A percentile compares a stretch with the other conserved stretches of the same genome.
Evolutionary conservation across 2,329 filamentous ascomycete genomes (phyloP).

Genomic region (Albifimbria verrucaria): DNA sequence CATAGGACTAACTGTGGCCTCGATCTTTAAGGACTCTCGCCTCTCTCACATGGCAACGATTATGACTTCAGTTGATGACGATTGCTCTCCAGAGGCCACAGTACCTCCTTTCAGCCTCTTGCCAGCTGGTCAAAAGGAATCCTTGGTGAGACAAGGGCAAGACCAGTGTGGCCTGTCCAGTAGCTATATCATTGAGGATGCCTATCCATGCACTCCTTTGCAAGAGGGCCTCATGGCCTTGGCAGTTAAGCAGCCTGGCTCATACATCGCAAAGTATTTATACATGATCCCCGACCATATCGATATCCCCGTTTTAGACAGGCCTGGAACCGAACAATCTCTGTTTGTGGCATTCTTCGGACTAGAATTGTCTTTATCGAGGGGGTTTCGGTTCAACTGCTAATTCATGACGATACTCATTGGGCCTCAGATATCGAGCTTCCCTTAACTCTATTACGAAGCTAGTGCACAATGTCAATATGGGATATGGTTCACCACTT

Average conservation of each 20-base stretch:
- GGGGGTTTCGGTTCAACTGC: neutral
- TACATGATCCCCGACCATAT: neutral
- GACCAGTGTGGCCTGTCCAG: neutral
- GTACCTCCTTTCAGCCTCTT: neutral
- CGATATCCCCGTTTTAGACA: neutral
- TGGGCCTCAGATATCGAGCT: neutral
- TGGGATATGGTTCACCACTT: slow-evolving; percentile 1
- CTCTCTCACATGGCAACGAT: slow-evolving; percentile 38
- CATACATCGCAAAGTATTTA: slow-evolving; percentile 1
- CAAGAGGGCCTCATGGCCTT: slow-evolving; percentile 4
- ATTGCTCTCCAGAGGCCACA: neutral
- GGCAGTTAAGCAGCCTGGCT: neutral
- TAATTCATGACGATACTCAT: neutral
- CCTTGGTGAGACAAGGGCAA: neutral
- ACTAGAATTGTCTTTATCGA: slow-evolving; percentile 1
- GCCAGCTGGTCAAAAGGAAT: neutral
- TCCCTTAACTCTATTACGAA: neutral
- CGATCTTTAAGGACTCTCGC: slow-evolving; percentile 36
- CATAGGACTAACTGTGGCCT: slow-evolving; percentile 35
- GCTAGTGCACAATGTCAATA: neutral
- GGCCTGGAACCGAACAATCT: neutral
- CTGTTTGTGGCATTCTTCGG: neutral
- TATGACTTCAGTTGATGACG: too few species aligned
- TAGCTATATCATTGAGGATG: neutral
- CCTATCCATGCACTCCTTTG: slow-evolving; percentile 3